Percentiles rank a stretch among this genome's conserved stretches.
phyloP scores from a whole-genome alignment of 164 flowering plant genomes.

The Vitis cinerea region DNA sequence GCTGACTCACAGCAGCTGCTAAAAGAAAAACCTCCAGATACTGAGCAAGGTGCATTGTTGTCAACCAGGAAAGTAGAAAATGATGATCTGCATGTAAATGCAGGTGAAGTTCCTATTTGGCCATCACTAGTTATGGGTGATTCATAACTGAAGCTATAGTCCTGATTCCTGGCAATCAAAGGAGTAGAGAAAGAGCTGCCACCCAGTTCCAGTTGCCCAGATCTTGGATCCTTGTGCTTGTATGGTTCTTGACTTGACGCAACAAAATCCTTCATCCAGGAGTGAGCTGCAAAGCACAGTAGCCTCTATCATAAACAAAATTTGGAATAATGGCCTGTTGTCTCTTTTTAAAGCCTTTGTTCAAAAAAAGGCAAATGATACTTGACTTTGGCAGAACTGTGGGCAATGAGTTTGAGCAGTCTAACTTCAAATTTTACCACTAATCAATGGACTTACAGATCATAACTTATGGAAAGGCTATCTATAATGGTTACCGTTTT shows the following conservation, averaged over 20 bases:
- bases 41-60: conserved; percentile 30
- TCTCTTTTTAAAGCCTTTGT: neutral
- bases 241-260: conserved; percentile 16
- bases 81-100: conserved; percentile 73
- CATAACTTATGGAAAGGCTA: no score
- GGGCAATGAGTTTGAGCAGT: neutral
- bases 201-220: conserved; percentile 21
- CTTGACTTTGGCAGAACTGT: neutral
- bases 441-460: no score
- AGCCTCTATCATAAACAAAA: neutral
- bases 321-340: neutral
- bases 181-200: conserved; percentile 33
- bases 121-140: conserved; percentile 29
- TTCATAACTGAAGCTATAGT: conserved; percentile 53
- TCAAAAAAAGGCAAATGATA: neutral
- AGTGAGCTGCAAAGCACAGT: conserved; percentile 46
- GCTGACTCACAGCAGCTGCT: conserved; percentile 35
- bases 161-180: conserved; percentile 40
- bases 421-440: no score
- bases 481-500: no score
- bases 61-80: conserved; percentile 59
- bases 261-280: conserved; percentile 45
- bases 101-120: conserved; percentile 36
- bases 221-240: conserved; percentile 6
- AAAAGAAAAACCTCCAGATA: conserved; percentile 63